A percentile compares a stretch with the other conserved stretches of the same genome.
Conservation (phyloP, 805 yeast species). For the Ascoidea asiatica region DNA sequence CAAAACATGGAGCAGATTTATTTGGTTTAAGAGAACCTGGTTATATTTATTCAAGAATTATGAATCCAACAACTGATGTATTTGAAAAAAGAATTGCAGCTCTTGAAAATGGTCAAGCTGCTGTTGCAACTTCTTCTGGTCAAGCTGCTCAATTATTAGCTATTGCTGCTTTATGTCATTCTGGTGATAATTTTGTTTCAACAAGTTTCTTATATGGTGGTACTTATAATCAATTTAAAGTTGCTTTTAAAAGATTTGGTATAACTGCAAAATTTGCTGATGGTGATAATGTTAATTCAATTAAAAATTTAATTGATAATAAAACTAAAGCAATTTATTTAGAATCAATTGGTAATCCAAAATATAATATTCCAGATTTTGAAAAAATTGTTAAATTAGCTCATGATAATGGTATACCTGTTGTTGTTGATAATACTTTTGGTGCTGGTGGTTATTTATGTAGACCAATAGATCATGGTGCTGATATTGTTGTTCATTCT, state of each 20-base stretch:
- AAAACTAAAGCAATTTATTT: slow-evolving; percentile 83
- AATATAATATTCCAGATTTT: slow-evolving; percentile 85
- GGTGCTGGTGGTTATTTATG: slow-evolving; percentile 92
- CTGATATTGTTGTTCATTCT: slow-evolving; percentile 83
- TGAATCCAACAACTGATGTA: slow-evolving; percentile 87
- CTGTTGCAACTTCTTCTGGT: slow-evolving; percentile 86
- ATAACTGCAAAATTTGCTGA: slow-evolving; percentile 75
- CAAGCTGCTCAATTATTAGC: slow-evolving; percentile 92
- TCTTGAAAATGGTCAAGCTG: slow-evolving; percentile 85
- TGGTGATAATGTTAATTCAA: slow-evolving; percentile 64
- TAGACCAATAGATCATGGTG: slow-evolving; percentile 79
- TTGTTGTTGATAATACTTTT: slow-evolving; percentile 91
- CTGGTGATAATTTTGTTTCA: slow-evolving; percentile 83
- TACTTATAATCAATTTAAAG: slow-evolving; percentile 90
- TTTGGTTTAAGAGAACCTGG: slow-evolving; percentile 80
- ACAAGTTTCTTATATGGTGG: slow-evolving; percentile 90
- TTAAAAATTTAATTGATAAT: slow-evolving; percentile 62
- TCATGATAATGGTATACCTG: slow-evolving; percentile 76
- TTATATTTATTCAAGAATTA: slow-evolving; percentile 76
- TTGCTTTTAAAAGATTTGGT: slow-evolving; percentile 79
- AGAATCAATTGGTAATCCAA: slow-evolving; percentile 89
- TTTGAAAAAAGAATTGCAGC: slow-evolving; percentile 89
- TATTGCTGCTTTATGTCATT: slow-evolving; percentile 66
- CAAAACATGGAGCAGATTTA: slow-evolving; percentile 84
- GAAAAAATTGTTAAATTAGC: slow-evolving; percentile 63